These are phyloP conservation scores for Cephaloascus albidus DNA, from an alignment of 805 yeast species.

Conservation along the genomic window DNA sequence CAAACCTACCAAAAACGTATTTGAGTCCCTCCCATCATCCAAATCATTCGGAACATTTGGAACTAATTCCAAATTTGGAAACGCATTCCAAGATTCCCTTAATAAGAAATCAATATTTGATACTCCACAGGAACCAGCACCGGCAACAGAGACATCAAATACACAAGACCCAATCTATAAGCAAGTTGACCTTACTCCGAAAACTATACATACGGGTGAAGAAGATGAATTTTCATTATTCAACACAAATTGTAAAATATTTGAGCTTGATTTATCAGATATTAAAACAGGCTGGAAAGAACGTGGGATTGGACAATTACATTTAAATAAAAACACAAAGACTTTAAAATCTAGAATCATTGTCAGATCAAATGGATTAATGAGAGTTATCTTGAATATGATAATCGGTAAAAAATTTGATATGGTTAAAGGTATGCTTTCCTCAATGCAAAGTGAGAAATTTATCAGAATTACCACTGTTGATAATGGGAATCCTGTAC, in stretches of 20 bases:
- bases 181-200: conserved; percentile 52
- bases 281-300: conserved; percentile 88
- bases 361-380: conserved; percentile 84
- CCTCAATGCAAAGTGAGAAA: conserved; percentile 77
- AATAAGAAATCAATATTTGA: conserved; percentile 53
- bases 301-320: conserved; percentile 84
- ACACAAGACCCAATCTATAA: conserved; percentile 26
- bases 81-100: conserved; percentile 46
- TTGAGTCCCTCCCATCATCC: conserved; percentile 13
- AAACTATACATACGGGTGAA: conserved; percentile 75
- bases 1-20: conserved; percentile 12
- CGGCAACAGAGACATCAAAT: conserved; percentile 16
- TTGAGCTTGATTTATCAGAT: conserved; percentile 58
- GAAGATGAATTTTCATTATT: conserved; percentile 70
- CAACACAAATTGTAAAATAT: conserved; percentile 69
- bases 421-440: conserved; percentile 71
- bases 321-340: conserved; percentile 46
- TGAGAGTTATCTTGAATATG: conserved; percentile 73
- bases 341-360: conserved; percentile 54
- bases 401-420: conserved; percentile 56
- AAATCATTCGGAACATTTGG: conserved; percentile 27
- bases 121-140: conserved; percentile 14
- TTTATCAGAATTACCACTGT: conserved; percentile 68
- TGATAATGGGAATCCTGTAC: conserved; percentile 62
- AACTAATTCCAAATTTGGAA: conserved; percentile 33